Conservation (phyloP, 768 basidiomycete genomes). For the Sutorius australiensis region DNA sequence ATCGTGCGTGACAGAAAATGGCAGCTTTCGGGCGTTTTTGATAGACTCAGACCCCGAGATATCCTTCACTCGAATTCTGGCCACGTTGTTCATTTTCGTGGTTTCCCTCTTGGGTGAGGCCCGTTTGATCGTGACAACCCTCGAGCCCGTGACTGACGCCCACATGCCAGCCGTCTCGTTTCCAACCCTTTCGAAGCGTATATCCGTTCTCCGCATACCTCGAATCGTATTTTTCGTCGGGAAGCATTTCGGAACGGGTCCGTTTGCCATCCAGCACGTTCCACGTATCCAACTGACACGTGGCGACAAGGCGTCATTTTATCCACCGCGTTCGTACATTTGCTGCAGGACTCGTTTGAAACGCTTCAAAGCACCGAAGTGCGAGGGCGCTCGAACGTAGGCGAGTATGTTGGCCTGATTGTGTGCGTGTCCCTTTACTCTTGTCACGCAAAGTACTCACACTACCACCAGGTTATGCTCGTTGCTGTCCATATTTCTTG, state of each 20-base stretch:
- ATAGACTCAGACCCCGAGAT: slow-evolving; percentile 1
- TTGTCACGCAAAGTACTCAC: slow-evolving; percentile 3
- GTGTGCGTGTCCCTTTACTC: slow-evolving; percentile 50
- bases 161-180: slow-evolving; percentile 59
- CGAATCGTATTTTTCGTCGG: slow-evolving; percentile 75
- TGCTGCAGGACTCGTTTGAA: slow-evolving; percentile 73
- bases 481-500: slow-evolving; percentile 65
- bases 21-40: neutral
- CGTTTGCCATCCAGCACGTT: neutral
- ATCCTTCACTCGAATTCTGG: slow-evolving; percentile 6
- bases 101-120: slow-evolving; percentile 63
- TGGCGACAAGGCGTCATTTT: slow-evolving; percentile 62
- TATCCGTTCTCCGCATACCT: slow-evolving; percentile 56
- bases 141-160: neutral
- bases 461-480: slow-evolving; percentile 50
- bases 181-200: slow-evolving; percentile 57
- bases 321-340: slow-evolving; percentile 78
- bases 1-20: neutral
- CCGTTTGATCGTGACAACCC: neutral
- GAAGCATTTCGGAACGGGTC: slow-evolving; percentile 82
- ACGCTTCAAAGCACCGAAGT: slow-evolving; percentile 48
- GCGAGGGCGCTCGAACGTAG: slow-evolving; percentile 45
- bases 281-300: neutral
- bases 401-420: slow-evolving; percentile 63
- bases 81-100: slow-evolving; percentile 45